A percentile compares a stretch with the other conserved stretches of the same genome.
Conservation (phyloP, 2,329 filamentous ascomycete species). For the Tolypocladium endophyticum region DNA sequence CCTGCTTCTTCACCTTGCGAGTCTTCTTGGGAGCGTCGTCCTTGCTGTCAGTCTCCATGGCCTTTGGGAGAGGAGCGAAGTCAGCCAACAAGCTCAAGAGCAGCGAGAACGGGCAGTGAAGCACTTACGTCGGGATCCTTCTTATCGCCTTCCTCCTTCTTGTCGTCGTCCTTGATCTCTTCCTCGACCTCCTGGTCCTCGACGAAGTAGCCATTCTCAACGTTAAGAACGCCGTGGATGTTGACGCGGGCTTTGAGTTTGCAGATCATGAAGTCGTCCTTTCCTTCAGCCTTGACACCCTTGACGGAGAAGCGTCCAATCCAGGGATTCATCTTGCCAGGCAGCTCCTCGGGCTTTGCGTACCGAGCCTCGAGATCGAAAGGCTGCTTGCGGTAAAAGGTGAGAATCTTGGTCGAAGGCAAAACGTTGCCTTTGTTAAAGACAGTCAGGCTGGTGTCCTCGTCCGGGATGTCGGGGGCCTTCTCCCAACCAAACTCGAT, state of each 20-base stretch:
- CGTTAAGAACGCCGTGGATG: slow-evolving; percentile 89
- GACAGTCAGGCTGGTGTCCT: slow-evolving; percentile 93
- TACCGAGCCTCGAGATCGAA: slow-evolving; percentile 96
- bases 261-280: slow-evolving; percentile 99
- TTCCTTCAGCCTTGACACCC: slow-evolving; percentile 84
- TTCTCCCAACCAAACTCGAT: slow-evolving; percentile 99
- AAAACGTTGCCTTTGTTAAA: slow-evolving; percentile 96
- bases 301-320: slow-evolving; percentile 98
- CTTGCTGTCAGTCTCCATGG: slow-evolving; percentile 76
- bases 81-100: slow-evolving; percentile 12
- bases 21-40: slow-evolving; percentile 70
- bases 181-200: slow-evolving; percentile 97
- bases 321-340: slow-evolving; percentile 86
- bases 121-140: slow-evolving; percentile 66
- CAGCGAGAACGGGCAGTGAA: not conserved
- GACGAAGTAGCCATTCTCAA: slow-evolving; percentile 95
- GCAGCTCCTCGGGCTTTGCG: slow-evolving; percentile 73
- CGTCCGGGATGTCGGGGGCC: slow-evolving; percentile 93
- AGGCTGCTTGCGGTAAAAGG: slow-evolving; percentile 96
- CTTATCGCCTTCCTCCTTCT: slow-evolving; percentile 54
- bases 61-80: slow-evolving; percentile 31
- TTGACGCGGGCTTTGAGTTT: slow-evolving; percentile 97
- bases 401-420: slow-evolving; percentile 97
- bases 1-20: slow-evolving; percentile 98
- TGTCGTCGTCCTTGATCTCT: slow-evolving; percentile 68